Percentiles rank a stretch among this genome's conserved stretches.
Conservation (phyloP, 129 eudicot genomes). For the Artemisia argyi region DNA sequence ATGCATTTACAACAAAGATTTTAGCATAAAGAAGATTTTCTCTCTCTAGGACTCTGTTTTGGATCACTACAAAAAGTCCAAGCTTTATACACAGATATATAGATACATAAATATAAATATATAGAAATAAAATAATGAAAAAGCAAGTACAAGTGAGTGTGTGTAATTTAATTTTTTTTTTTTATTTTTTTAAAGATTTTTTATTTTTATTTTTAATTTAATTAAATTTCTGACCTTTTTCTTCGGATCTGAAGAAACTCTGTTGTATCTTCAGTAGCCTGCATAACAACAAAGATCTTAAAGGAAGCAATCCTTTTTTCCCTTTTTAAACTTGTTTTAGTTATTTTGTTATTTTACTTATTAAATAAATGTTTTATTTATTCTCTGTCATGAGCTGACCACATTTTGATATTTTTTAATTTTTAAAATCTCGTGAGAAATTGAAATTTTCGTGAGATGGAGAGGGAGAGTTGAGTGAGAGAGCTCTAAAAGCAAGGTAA, state of each 20-base stretch:
- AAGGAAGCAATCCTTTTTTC: constrained; percentile 51
- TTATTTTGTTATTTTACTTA: not conserved
- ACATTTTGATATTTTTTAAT: constrained; percentile 10
- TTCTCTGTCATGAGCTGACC: constrained; percentile 51
- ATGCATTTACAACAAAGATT: constrained; percentile 50
- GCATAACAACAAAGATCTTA: constrained; percentile 75
- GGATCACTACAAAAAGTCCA: constrained; percentile 70
- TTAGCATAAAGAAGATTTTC: constrained; percentile 38
- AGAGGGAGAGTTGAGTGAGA: constrained; percentile 29
- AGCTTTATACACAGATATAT: constrained; percentile 40
- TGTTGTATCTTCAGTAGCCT: constrained; percentile 70
- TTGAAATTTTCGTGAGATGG: constrained; percentile 35
- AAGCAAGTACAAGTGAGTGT: constrained; percentile 21
- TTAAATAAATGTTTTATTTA: constrained; percentile 50
- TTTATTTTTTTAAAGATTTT: constrained; percentile 13
- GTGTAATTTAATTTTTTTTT: constrained; percentile 22
- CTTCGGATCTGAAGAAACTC: constrained; percentile 94
- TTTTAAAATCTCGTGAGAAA: constrained; percentile 22
- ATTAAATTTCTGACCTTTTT: constrained; percentile 50
- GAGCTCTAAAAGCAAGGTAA: constrained; percentile 53
- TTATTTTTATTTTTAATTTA: not conserved
- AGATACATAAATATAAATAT: not conserved
- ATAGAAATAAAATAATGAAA: not conserved
- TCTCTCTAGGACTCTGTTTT: constrained; percentile 36
- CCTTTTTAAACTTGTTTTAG: constrained; percentile 30